These are phyloP conservation scores for Fragilariopsis cylindrus DNA, from an alignment of 108 stramenopile genomes.

Conservation along the genomic window DNA sequence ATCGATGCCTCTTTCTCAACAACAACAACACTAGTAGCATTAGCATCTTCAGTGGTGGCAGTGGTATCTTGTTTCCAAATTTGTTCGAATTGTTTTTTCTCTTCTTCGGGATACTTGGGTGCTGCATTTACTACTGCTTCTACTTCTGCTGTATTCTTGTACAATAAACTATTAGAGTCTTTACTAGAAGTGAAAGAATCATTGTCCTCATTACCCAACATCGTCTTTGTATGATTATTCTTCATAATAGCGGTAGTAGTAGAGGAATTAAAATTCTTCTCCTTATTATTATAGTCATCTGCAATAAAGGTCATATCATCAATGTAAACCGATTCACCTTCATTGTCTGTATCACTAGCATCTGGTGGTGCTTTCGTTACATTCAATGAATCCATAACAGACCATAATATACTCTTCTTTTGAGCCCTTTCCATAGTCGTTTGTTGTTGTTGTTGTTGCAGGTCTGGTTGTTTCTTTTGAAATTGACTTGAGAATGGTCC, in stretches of 20 bases:
- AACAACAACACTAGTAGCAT: no score
- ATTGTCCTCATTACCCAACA: slow-evolving; percentile 7
- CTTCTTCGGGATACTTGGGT: not conserved
- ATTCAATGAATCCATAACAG: slow-evolving; percentile 23
- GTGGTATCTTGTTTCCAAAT: slow-evolving; percentile 6
- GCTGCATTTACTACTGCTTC: not conserved
- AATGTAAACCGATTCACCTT: not conserved
- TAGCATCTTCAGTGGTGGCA: no score
- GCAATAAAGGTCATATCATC: not conserved
- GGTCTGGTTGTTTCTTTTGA: not conserved
- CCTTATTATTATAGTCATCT: not conserved
- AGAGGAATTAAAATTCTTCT: not conserved
- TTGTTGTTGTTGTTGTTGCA: slow-evolving; percentile 7
- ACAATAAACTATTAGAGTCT: slow-evolving; percentile 1
- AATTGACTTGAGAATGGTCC: not conserved
- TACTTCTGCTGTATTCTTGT: no score
- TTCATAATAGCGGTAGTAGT: not conserved
- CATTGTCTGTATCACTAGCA: not conserved
- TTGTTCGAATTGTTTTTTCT: slow-evolving; percentile 11
- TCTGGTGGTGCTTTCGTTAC: not conserved
- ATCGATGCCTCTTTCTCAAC: not conserved
- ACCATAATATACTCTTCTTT: slow-evolving; percentile 31
- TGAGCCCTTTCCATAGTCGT: not conserved
- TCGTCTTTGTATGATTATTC: not conserved
- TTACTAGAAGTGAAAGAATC: slow-evolving; percentile 13